Base-by-base conservation (phyloP, 2,329 filamentous ascomycete species). In the Westerdykella aurantiaca region DNA sequence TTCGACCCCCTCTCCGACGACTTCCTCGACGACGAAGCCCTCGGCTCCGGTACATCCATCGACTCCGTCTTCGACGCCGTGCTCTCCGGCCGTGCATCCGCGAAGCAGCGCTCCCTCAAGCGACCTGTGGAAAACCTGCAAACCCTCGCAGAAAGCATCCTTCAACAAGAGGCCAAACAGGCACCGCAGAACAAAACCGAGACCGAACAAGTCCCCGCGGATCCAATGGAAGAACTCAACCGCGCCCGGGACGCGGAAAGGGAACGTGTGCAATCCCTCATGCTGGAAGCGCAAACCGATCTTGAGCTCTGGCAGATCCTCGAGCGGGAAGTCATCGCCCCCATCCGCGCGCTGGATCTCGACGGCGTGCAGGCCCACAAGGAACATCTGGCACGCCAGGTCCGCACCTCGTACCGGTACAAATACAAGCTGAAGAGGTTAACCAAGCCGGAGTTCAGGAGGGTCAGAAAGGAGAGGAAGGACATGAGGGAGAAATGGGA, bases 231-330 rank as follows among this genome's bases (percentile, higher is more conserved):
- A n/a, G 43, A 25, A 31, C 42, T 44, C 37, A 61, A 37, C 22
- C 42, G 46, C 25, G 38, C 55, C 12, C 45, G 55, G 21, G 21
- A 48, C 6, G 42, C 38, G 6, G 80, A 83, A 58, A 71, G 74
- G 38, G 52, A 57, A 21, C 69, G 78, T 9, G 73, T 88, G 7
- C 75, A 79, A 48, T 49, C 53, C 5, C 56, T 78, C 33, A 77
- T 90, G 69, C 64, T 69, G 10, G 60, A 55, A 2, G 81, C 81
- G 14, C 53, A 69, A 45, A 79, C 79, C 0, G 86, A 90, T 53
- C 67, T 74, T 16, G 78, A 80, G 40, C 70, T 88, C 9, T 89
- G 85, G 84, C 63, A 78, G 6, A 64, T 84, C 3, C 71, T 90
- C 60, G 79, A 87, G 48, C 61, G 69, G 4, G 77, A 88, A 40